These are phyloP conservation scores for Candida suzukii DNA, from an alignment of 805 yeast genomes.

Conservation along the genomic window DNA sequence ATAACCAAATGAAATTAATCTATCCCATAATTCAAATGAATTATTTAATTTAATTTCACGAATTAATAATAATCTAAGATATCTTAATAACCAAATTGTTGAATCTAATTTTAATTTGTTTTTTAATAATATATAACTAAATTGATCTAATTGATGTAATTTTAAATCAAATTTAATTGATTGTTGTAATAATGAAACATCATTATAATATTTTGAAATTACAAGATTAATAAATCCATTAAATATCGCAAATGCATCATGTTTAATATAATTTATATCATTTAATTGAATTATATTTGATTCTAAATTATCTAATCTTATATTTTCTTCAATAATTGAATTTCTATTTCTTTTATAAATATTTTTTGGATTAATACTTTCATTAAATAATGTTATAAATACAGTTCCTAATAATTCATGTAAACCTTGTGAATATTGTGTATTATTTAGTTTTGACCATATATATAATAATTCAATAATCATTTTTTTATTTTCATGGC, in stretches of 20 bases:
- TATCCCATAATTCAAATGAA: conserved; percentile 41
- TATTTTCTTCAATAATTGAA: background rate
- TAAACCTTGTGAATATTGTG: conserved; percentile 40
- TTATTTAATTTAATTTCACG: conserved; percentile 38
- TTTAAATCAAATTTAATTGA: conserved; percentile 41
- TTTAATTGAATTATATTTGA: conserved; percentile 30
- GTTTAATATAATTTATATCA: conserved; percentile 29
- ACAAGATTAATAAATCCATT: conserved; percentile 29
- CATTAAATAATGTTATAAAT: conserved; percentile 32
- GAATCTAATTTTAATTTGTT: conserved; percentile 41
- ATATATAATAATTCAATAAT: conserved; percentile 37
- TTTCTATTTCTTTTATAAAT: background rate
- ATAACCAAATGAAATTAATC: conserved; percentile 28
- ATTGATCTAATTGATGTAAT: conserved; percentile 43
- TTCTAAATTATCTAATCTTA: conserved; percentile 14
- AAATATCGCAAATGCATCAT: conserved; percentile 38
- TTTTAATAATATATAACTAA: conserved; percentile 37
- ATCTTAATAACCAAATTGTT: conserved; percentile 50
- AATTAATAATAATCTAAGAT: conserved; percentile 36
- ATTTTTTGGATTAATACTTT: conserved; percentile 19
- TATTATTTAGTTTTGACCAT: conserved; percentile 40
- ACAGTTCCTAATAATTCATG: conserved; percentile 48
- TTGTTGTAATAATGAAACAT: conserved; percentile 34
- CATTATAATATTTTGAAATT: conserved; percentile 31
- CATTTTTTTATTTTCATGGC: conserved; percentile 14